Conservation (phyloP, 108 stramenopile species). For the Nitzschia inconspicua region DNA sequence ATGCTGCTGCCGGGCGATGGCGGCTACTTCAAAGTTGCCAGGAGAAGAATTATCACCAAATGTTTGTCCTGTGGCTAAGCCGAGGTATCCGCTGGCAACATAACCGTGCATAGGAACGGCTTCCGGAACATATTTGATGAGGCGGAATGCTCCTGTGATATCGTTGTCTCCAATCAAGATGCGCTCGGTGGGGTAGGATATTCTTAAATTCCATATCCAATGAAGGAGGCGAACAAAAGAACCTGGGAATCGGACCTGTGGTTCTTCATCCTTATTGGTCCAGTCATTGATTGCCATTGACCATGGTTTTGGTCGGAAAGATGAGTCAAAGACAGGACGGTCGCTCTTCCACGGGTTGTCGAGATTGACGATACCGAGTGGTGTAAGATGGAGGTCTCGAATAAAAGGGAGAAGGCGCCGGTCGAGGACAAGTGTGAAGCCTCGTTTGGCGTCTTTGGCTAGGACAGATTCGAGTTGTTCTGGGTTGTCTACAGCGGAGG, state of each 20-base stretch:
- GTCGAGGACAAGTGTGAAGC: constrained; percentile 1
- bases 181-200: not conserved
- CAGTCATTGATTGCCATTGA: constrained; percentile 8
- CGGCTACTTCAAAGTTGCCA: not conserved
- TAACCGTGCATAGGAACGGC: constrained; percentile 4
- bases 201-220: constrained; percentile 9
- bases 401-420: not conserved
- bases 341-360: not conserved
- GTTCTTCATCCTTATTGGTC: constrained; percentile 12
- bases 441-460: not conserved
- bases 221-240: not conserved
- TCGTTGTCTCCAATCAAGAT: constrained; percentile 1
- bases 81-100: not conserved
- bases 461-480: not conserved
- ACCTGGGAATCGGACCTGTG: not conserved
- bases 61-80: constrained; percentile 1
- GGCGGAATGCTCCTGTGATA: constrained; percentile 2
- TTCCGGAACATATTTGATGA: constrained; percentile 5
- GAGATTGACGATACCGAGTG: constrained; percentile 1
- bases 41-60: constrained; percentile 13
- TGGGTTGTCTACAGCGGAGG: not conserved
- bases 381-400: constrained; percentile 1
- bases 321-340: not conserved
- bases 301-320: not conserved
- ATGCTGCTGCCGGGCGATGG: not conserved